Percentiles rank a stretch among this genome's conserved stretches.
Evolutionary conservation across 1,139 yeast species (phyloP).

Genomic region (Suhomyces panamericanus): DNA sequence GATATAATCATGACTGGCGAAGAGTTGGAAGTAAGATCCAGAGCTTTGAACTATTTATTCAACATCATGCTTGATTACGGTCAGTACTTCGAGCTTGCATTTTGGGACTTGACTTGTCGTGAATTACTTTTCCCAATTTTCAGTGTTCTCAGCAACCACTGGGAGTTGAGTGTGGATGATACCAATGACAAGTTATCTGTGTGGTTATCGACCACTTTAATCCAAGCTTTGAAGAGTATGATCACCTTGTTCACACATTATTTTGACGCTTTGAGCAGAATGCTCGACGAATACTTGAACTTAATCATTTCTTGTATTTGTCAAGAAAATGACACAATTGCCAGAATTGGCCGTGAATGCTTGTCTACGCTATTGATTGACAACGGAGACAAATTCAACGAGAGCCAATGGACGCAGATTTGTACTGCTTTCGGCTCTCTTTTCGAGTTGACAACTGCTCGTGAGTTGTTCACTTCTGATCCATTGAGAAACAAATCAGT

Average conservation of each 20-base stretch:
- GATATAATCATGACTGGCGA: constrained; percentile 91
- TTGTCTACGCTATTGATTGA: constrained; percentile 73
- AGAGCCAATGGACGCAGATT: constrained; percentile 74
- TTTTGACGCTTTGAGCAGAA: constrained; percentile 68
- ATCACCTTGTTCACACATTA: constrained; percentile 79
- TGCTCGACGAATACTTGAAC: constrained; percentile 76
- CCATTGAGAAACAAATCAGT: constrained; percentile 43
- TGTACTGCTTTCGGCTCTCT: constrained; percentile 62
- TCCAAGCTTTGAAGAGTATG: constrained; percentile 91
- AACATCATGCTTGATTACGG: constrained; percentile 82
- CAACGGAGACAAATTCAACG: constrained; percentile 64
- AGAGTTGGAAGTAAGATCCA: constrained; percentile 90
- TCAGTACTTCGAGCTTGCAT: constrained; percentile 63
- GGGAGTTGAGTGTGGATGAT: constrained; percentile 66
- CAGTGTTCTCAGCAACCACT: constrained; percentile 70
- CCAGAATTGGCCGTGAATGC: constrained; percentile 90
- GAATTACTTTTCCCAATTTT: constrained; percentile 88
- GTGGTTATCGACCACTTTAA: constrained; percentile 94
- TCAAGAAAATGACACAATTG: constrained; percentile 95
- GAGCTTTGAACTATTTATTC: constrained; percentile 81
- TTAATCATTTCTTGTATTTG: constrained; percentile 85
- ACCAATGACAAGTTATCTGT: constrained; percentile 82
- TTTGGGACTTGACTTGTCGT: constrained; percentile 82
- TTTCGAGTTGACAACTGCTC: constrained; percentile 83
- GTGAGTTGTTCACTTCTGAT: constrained; percentile 74